These are phyloP conservation scores for Purpureocillium lavendulum DNA, from an alignment of 2,329 filamentous ascomycete genomes.

Conservation along the genomic window DNA sequence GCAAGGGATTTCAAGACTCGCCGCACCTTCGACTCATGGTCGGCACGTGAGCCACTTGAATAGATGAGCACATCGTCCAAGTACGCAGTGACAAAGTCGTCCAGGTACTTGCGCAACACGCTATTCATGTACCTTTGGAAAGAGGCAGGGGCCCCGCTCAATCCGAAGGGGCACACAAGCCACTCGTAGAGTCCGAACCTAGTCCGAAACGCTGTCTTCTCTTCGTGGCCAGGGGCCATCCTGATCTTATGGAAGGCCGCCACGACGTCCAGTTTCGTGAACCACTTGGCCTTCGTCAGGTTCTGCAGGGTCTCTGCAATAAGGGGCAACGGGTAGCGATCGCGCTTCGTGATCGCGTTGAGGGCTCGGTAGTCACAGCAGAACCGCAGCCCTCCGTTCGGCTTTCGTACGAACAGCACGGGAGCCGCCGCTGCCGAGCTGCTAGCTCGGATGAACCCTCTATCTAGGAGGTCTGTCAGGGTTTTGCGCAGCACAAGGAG, in stretches of 20 bases:
- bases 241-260: conserved; percentile 6
- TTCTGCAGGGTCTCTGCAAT: conserved; percentile 14
- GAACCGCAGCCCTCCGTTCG: conserved; percentile 9
- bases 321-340: conserved; percentile 15
- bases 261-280: background rate
- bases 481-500: background rate
- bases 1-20: too few relatives aligned
- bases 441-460: background rate
- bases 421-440: conserved; percentile 3
- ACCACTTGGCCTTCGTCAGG: background rate
- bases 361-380: conserved; percentile 16
- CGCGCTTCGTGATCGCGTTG: conserved; percentile 16
- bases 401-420: too few relatives aligned
- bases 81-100: background rate
- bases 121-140: background rate
- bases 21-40: too few relatives aligned
- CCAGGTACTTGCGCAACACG: background rate
- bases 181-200: conserved; percentile 13
- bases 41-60: too few relatives aligned
- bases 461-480: background rate
- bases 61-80: background rate
- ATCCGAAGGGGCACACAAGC: background rate
- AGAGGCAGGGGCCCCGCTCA: background rate
- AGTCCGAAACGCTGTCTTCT: conserved; percentile 11
- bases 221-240: conserved; percentile 9